Evolutionary conservation across 306 rosid species (phyloP), one percentile per base, ranked within the genome.

Genomic region (Nissolia schottii): DNA sequence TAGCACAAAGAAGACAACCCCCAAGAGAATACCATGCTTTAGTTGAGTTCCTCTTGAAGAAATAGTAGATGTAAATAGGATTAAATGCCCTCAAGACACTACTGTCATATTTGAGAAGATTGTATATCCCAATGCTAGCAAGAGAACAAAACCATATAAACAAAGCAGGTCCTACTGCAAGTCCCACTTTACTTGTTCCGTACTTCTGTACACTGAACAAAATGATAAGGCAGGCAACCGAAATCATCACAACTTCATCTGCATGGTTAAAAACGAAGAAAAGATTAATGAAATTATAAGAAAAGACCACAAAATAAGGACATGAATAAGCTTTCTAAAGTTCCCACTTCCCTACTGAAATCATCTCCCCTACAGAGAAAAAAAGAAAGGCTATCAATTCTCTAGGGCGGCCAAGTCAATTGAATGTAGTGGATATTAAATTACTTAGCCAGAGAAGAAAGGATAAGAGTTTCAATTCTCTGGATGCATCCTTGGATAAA

Each of bases 1-100:
- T 94, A 68, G 97, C 98, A 80, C 97, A 91, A 67, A 91, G 89
- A 74, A 94, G 87, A 84, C 98, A 94, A 31, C 98, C 98, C 78
- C 96, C 98, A 64, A 94, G 97, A 84, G 95, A 70, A 79, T 87
- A 94, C 96, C 97, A 94, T 16, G 97, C 97, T 77, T 89, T 94
- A 61, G 86, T 87, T 60, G 98, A 87, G 87, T 94, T 87, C 89
- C 98, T 89, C 86, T 94, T 59, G 83, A 94, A 94, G 83, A 91
- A 91, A 82, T 89, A 91, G 71, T 89, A 91, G 12, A 94, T 89
- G 76, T 94, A 90, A 70, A 89, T 73, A 29, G 98, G 98, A 85
- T 94, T 91, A 65, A 94, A 94, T 82, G 98, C 96, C 88, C 54
- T 87, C 61, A 86, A 79, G 75, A 94, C 97, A 65, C 76, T 77